These are phyloP conservation scores for Tephrocybe rancida DNA, from an alignment of 768 basidiomycete genomes.

Conservation along the genomic window DNA sequence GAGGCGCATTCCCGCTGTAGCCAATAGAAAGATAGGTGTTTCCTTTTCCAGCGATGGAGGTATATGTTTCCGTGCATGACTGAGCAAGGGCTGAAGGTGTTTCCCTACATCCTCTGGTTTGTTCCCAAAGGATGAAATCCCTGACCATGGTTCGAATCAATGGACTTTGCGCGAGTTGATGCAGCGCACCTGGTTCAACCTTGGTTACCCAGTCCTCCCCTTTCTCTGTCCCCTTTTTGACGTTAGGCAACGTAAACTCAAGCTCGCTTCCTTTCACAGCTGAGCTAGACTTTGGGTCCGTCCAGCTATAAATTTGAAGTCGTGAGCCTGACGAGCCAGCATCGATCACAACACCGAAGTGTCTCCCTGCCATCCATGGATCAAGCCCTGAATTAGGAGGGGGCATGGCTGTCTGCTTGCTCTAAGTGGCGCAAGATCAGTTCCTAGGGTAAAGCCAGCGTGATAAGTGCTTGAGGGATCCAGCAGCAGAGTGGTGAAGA, in stretches of 20 bases:
- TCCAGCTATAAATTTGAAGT: conserved; percentile 97
- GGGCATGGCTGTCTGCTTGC: conserved; percentile 51
- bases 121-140: conserved; percentile 81
- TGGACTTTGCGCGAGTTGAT: background rate
- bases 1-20: conserved; percentile 97
- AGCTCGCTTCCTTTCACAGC: conserved; percentile 56
- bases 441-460: conserved; percentile 1
- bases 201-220: conserved; percentile 89
- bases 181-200: conserved; percentile 84
- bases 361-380: conserved; percentile 77
- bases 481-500: no score
- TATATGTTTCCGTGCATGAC: conserved; percentile 79
- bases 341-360: conserved; percentile 95
- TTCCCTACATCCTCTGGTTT: conserved; percentile 67
- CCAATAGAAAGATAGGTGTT: conserved; percentile 92
- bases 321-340: conserved; percentile 98
- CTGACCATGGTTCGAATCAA: conserved; percentile 39
- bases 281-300: conserved; percentile 62
- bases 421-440: background rate
- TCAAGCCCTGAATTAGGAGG: conserved; percentile 65
- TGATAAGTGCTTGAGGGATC: background rate
- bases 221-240: conserved; percentile 86
- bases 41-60: conserved; percentile 83
- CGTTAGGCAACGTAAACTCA: conserved; percentile 67
- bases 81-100: conserved; percentile 83